These are phyloP conservation scores for Entophlyctis helioformis DNA, from an alignment of 192 early-diverging fungal genomes.

Conservation along the genomic window DNA sequence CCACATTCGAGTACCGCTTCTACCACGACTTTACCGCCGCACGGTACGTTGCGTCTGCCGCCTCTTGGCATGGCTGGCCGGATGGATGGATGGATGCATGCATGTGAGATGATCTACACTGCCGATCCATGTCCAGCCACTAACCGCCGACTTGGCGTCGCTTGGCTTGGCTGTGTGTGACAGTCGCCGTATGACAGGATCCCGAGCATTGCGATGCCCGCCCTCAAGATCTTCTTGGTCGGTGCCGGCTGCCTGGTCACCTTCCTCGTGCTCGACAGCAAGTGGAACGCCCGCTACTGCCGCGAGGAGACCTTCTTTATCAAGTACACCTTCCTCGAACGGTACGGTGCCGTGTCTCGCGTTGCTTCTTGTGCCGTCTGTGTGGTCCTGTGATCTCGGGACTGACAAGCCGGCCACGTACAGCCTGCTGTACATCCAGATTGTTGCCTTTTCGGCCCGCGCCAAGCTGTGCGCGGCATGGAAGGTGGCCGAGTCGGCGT, in stretches of 20 bases:
- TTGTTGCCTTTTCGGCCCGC: conserved; percentile 48
- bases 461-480: conserved; percentile 85
- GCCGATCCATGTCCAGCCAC: too few species aligned
- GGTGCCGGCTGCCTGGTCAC: conserved; percentile 8
- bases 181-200: conserved; percentile 16
- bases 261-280: conserved; percentile 8
- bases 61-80: neutral
- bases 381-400: too few species aligned
- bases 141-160: too few species aligned
- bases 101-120: too few species aligned
- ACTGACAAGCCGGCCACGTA: too few species aligned
- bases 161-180: too few species aligned
- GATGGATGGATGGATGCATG: too few species aligned
- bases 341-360: too few species aligned
- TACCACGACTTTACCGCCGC: conserved; percentile 21
- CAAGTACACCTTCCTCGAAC: too few species aligned
- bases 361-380: too few species aligned
- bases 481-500: conserved; percentile 78
- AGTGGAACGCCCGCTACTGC: too few species aligned
- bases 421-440: conserved; percentile 45
- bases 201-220: conserved; percentile 5
- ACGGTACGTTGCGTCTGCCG: neutral
- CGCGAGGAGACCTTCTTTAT: too few species aligned
- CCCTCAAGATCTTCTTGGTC: conserved; percentile 10
- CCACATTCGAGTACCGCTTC: conserved; percentile 29